Conservation (phyloP, 805 yeast genomes). For the Schwanniomyces pseudopolymorphus region DNA sequence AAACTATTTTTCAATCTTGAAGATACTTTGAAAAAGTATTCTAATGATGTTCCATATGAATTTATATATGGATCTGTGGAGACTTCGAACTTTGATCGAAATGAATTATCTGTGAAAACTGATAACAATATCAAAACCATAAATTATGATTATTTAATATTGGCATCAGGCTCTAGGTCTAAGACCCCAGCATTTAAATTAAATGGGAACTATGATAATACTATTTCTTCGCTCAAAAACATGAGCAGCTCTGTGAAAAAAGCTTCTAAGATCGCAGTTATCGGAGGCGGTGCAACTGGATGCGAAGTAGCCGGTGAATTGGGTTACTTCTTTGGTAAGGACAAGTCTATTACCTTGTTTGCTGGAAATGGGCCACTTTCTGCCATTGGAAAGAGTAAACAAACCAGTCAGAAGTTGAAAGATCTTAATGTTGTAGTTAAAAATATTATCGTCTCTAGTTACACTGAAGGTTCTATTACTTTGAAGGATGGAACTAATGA, state of each 20-base stretch:
- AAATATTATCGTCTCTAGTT: constrained; percentile 12
- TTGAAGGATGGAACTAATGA: constrained; percentile 16
- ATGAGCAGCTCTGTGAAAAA: constrained; percentile 13
- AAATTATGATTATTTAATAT: constrained; percentile 29
- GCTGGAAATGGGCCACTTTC: constrained; percentile 22
- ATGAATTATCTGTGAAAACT: constrained; percentile 14
- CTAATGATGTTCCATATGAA: constrained; percentile 12
- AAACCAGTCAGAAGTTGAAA: constrained; percentile 15
- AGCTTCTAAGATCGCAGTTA: constrained; percentile 30
- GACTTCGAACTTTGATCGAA: constrained; percentile 22
- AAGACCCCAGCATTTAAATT: constrained; percentile 24
- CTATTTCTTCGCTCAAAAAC: constrained; percentile 15
- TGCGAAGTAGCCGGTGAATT: constrained; percentile 41
- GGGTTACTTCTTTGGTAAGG: constrained; percentile 16
- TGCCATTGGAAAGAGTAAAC: constrained; percentile 9
- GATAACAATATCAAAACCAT: constrained; percentile 7
- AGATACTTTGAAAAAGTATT: constrained; percentile 14
- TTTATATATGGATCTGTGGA: constrained; percentile 26
- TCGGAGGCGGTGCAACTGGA: constrained; percentile 43
- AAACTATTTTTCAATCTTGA: constrained; percentile 17
- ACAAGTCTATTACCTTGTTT: constrained; percentile 23
- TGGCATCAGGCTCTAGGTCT: constrained; percentile 34
- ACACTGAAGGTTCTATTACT: constrained; percentile 5
- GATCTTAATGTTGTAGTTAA: constrained; percentile 19
- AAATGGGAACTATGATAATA: constrained; percentile 13